Evolutionary conservation across 441 rosid genomes (phyloP), one percentile per base, ranked within the genome.

Genomic region (Corymbia calophylla): DNA sequence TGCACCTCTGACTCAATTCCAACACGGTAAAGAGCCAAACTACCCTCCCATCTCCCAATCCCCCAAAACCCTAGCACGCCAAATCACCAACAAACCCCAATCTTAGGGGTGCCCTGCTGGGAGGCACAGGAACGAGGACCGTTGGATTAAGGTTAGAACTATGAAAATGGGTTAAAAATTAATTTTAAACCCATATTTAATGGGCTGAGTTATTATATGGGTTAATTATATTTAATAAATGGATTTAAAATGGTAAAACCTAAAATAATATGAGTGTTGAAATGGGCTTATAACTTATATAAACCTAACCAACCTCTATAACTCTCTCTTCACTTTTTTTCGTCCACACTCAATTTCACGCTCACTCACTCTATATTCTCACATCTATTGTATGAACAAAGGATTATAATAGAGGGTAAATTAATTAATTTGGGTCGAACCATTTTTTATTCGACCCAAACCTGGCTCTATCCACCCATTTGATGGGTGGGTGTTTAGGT

Each of bases 391-490:
- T 58, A 25, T 25, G 44, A 4, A 58, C 25, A 58, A 25, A 23
- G 1, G n/a, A 58, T 58, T 1, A 58, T 39, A 58, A 4, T 23
- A 56, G 0, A 1, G 17, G 25, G 4, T 23, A 23, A 25, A 58
- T 25, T 1, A 1, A 3, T 58, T 0, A 58, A 58, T 25, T 25
- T 58, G 25, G 25, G 14, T 25, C 0, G 1, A 0, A 58, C 5
- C 64, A 58, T 58, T 58, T 58, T 58, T 23, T 1, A 58, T 58
- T 0, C 0, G 3, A 58, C 64, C 64, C 23, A 25, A 58, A 4
- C 6, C 29, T 6, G 1, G 0, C 10, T 58, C 0, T 12, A 58
- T 58, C 64, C 25, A 58, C 64, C n/a, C n/a, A 58, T 25, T 58
- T 58, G 64, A 25, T 6, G 1, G 0, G 13, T 5, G 25, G 10